Percentiles rank a stretch among this genome's conserved stretches.
Conservation (phyloP, 345 rosid species). For the Camelina neglecta region DNA sequence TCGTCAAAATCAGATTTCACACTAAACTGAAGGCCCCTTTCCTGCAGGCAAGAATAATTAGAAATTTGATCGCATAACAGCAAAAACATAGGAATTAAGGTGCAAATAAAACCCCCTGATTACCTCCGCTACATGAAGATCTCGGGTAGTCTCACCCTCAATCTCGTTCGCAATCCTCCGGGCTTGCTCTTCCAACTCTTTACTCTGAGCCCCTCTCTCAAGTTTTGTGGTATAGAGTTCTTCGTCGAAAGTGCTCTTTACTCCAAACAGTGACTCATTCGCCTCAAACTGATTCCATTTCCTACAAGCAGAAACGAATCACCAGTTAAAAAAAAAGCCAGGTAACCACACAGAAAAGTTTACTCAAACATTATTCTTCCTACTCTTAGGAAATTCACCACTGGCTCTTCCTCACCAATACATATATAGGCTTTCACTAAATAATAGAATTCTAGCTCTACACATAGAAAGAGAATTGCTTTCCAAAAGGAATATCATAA, state of each 20-base stretch:
- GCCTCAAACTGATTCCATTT: conserved; percentile 90
- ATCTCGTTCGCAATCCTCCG: conserved; percentile 87
- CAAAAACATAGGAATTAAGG: conserved; percentile 4
- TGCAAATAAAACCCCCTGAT: conserved; percentile 23
- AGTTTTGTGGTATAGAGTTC: conserved; percentile 92
- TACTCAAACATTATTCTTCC: conserved; percentile 19
- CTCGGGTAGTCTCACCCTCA: conserved; percentile 81
- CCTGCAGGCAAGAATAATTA: conserved; percentile 54
- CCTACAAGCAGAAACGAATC: conserved; percentile 45
- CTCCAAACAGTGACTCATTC: conserved; percentile 81
- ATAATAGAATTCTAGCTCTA: conserved; percentile 15
- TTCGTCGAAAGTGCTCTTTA: conserved; percentile 84
- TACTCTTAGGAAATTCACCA: conserved; percentile 7
- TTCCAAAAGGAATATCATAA: conserved; percentile 23
- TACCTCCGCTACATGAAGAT: conserved; percentile 96
- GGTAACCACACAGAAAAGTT: conserved; percentile 22
- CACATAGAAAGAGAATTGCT: conserved; percentile 27
- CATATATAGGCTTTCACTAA: not conserved
- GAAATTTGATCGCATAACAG: conserved; percentile 6
- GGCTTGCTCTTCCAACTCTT: conserved; percentile 80
- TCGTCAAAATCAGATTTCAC: conserved; percentile 73
- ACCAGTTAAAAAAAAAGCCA: conserved; percentile 34
- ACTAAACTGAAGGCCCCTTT: conserved; percentile 72
- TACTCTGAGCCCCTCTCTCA: conserved; percentile 64
- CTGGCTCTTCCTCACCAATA: conserved; percentile 25